Percentiles rank a stretch among this genome's conserved stretches.
These are phyloP conservation scores for Ascomycota sp. DNA, from an alignment of 2,329 filamentous ascomycete genomes.

Conservation along the genomic window DNA sequence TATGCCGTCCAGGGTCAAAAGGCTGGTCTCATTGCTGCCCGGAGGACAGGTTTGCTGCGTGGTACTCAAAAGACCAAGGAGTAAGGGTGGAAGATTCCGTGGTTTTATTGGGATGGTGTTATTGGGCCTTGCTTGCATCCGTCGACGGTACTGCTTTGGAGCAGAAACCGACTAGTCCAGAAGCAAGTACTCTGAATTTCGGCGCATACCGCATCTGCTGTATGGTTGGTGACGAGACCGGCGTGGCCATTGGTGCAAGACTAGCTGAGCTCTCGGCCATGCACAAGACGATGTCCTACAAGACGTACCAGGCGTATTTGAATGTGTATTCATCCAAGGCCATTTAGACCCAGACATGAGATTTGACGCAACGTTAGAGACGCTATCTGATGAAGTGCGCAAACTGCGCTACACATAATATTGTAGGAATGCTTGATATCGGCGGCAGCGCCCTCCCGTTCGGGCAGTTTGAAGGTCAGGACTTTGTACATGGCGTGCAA, in stretches of 20 bases:
- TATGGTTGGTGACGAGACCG: conserved; percentile 1
- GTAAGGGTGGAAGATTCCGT: conserved; percentile 35
- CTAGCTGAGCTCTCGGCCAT: no score
- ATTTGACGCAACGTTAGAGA: no score
- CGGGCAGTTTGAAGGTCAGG: no score
- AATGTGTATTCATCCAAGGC: no score
- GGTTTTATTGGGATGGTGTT: conserved; percentile 46
- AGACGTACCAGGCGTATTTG: no score
- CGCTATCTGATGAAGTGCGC: no score
- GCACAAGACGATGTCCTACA: no score
- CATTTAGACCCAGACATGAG: no score
- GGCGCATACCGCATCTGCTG: conserved; percentile 16
- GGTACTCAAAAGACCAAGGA: conserved; percentile 99
- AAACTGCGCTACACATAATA: no score
- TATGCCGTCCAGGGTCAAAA: conserved; percentile 98
- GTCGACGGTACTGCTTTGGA: conserved; percentile 27
- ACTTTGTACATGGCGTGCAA: no score
- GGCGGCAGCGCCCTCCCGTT: no score
- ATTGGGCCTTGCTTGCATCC: conserved; percentile 40
- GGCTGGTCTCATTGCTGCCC: conserved; percentile 98
- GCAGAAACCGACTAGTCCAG: conserved; percentile 24
- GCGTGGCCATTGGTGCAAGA: not conserved
- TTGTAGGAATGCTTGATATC: no score
- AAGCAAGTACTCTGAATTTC: conserved; percentile 29
- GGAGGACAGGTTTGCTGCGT: conserved; percentile 98